Conservation (phyloP, 805 yeast genomes). For the Candida tallmaniae region DNA sequence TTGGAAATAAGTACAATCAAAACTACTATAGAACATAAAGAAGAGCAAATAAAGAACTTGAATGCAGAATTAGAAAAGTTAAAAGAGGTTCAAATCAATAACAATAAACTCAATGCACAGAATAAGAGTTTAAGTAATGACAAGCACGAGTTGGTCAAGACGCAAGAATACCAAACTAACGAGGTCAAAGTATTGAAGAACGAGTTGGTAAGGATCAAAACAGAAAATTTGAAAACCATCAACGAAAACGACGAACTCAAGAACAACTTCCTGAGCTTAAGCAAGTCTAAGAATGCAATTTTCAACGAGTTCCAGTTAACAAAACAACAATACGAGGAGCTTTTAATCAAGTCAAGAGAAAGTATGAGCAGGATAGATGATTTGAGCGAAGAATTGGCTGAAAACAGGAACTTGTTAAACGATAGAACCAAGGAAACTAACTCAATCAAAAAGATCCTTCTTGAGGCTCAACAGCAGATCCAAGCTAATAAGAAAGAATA, state of each 20-base stretch:
- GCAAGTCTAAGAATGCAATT: slow-evolving; percentile 29
- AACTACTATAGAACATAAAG: slow-evolving; percentile 43
- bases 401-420: slow-evolving; percentile 64
- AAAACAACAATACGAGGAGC: slow-evolving; percentile 70
- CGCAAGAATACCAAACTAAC: slow-evolving; percentile 36
- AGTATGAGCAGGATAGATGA: slow-evolving; percentile 55
- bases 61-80: slow-evolving; percentile 37
- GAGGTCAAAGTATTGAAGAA: slow-evolving; percentile 26
- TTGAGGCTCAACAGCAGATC: slow-evolving; percentile 63
- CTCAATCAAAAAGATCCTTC: slow-evolving; percentile 62
- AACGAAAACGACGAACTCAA: slow-evolving; percentile 38
- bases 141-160: slow-evolving; percentile 36
- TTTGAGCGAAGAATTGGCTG: slow-evolving; percentile 79
- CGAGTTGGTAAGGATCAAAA: slow-evolving; percentile 37
- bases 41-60: slow-evolving; percentile 34
- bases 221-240: slow-evolving; percentile 37
- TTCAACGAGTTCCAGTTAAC: slow-evolving; percentile 39
- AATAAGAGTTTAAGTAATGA: slow-evolving; percentile 33
- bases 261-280: slow-evolving; percentile 30
- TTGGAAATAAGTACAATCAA: slow-evolving; percentile 45
- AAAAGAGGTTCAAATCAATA: slow-evolving; percentile 28
- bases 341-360: slow-evolving; percentile 64
- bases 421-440: slow-evolving; percentile 78
- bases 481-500: slow-evolving; percentile 51
- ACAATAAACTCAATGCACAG: slow-evolving; percentile 23